Evolutionary conservation across 2,329 filamentous ascomycete genomes (phyloP), one percentile per base, ranked within the genome.

Genomic region (Drechslerella coelobrocha): DNA sequence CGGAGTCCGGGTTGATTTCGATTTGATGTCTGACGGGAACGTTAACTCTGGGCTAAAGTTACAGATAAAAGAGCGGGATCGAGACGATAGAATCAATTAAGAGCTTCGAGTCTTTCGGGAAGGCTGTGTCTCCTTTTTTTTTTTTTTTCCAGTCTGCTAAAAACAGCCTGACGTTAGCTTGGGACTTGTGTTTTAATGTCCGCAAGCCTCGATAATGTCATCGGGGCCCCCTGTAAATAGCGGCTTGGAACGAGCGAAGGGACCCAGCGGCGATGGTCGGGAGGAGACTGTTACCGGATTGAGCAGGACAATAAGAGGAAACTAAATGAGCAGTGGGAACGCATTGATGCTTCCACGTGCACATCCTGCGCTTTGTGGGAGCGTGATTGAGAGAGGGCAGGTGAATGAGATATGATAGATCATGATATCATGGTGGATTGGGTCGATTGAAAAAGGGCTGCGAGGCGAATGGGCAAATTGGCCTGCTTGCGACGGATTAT

Each of bases 161-260:
- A 53, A 53, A 19, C 50, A 53, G 54, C 57, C 48, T 68, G 62
- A 68, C 62, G 55, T 68, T 68, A 54, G 47, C 52, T 17, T 54
- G 56, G 61, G n/a, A n/a, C 61, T 57, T 59, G 54, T 48, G 43
- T 56, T 61, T 69, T 69, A 69, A 69, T 69, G 52, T 59, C 57
- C 65, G 65, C 65, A 62, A 61, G 65, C 65, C 57, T 62, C 65
- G 57, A 69, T 57, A 45, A 10, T 45, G 41, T 45, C 41, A 57
- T 54, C 57, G 54, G 23, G 2, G 29, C 53, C 43, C 62, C 62
- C 55, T 60, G 55, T 31, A 48, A 34, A 24, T 17, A 45, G 41
- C 41, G 41, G 41, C 41, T 45, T 45, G 41, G 41, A 45, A 45
- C 41, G 41, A 45, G 41, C 41, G 5, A 45, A 23, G 21, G 41